Evolutionary conservation across 2,329 filamentous ascomycete species (phyloP).

Genomic region (Trichoderma sp.): DNA sequence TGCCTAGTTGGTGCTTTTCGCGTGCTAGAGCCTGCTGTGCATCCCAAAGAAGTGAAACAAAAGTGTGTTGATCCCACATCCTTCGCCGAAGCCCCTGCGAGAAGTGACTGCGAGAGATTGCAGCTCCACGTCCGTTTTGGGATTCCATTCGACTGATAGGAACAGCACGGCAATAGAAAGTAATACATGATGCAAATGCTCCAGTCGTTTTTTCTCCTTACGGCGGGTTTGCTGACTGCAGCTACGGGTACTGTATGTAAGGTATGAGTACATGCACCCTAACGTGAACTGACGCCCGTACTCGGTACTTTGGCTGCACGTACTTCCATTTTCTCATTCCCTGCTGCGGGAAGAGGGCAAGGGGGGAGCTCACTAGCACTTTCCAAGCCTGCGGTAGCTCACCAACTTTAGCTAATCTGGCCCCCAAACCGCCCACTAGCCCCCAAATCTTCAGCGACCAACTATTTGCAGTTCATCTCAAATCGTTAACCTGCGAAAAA

Average conservation of each 20-base stretch:
- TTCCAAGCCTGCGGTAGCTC: background rate
- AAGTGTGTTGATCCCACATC: conserved; percentile 10
- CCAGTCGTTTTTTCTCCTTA: background rate
- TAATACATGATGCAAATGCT: background rate
- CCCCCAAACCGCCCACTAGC: conserved; percentile 10
- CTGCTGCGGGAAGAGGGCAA: background rate
- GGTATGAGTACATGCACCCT: background rate
- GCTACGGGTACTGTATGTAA: background rate
- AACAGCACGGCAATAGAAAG: background rate
- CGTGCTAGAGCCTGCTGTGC: background rate
- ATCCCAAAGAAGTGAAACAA: background rate
- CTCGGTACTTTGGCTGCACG: background rate
- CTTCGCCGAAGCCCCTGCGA: conserved; percentile 16
- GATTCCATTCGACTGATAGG: background rate
- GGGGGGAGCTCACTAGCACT: background rate
- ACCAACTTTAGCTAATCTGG: background rate
- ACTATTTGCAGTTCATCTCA: conserved; percentile 8
- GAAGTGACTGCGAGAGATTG: background rate
- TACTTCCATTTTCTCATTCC: background rate
- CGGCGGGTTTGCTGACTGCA: background rate
- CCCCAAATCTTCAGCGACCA: conserved; percentile 8
- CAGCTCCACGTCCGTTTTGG: background rate
- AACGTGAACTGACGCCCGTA: background rate
- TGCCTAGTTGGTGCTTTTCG: background rate
- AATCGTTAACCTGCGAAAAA: background rate